Evolutionary conservation across 345 rosid species (phyloP), one percentile per base, ranked within the genome.

Genomic region (Eucalyptus curtisii): DNA sequence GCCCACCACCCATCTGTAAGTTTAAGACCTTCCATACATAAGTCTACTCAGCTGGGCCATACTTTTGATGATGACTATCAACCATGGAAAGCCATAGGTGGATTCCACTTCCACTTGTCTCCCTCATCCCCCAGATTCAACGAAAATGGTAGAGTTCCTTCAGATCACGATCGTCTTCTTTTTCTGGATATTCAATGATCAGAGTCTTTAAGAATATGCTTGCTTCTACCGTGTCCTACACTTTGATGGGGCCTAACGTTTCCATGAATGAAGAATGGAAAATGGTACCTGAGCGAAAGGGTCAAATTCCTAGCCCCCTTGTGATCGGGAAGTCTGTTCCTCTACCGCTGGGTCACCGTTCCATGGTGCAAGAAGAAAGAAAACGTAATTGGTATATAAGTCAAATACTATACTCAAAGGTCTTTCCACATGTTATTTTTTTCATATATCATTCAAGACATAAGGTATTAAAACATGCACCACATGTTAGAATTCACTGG

Each of bases 101-200:
- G 93, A 94, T 91, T 91, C 93, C 94, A 92, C 94, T 90, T 90
- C 91, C 86, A 80, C 80, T 82, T 92, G 91, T 88, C 89, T 49
- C 89, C 90, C 88, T 86, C 24, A 87, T 49, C 87, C 90, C 92
- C 47, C 45, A 40, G 47, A 76, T 40, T 76, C 40, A 20, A 40
- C 82, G 82, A 76, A 76, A 40, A 76, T 37, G 82, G 47, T 37
- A 40, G 47, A 86, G 68, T 89, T 85, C 89, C 55, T 88, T 85
- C 79, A 80, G 86, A 68, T 25, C 48, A 49, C 24, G 85, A 86
- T 76, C 47, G 49, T 53, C 88, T 87, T 81, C 53, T 87, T 86
- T 88, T 47, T 81, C 88, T 86, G 90, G 82, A 76, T 76, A 71
- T 76, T 76, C 47, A 76, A 40, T 76, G 47, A 76, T 76, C 82